Evolutionary conservation across 768 basidiomycete species (phyloP).

Genomic region (Russula compacta): DNA sequence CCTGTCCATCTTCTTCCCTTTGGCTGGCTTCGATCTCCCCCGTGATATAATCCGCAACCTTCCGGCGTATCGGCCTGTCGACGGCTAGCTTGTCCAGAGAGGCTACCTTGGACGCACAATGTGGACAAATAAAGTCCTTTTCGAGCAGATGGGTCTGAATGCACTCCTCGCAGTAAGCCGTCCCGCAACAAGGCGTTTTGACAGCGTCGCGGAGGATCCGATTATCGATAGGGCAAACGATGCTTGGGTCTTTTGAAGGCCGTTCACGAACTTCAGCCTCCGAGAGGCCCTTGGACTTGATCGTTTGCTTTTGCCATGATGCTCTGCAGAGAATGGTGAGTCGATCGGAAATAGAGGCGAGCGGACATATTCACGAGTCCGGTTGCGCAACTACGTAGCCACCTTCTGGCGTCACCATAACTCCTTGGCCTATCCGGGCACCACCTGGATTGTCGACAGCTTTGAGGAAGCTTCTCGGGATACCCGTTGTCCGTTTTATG

Average conservation of each 20-base stretch:
- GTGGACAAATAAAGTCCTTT: conserved; percentile 90
- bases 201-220: conserved; percentile 91
- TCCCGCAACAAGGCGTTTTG: conserved; percentile 91
- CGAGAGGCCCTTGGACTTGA: conserved; percentile 70
- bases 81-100: conserved; percentile 79
- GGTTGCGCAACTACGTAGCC: conserved; percentile 97
- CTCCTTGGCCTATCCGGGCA: conserved; percentile 66
- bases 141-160: conserved; percentile 91
- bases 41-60: conserved; percentile 76
- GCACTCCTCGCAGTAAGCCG: conserved; percentile 92
- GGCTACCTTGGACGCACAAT: conserved; percentile 79
- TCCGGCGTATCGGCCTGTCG: conserved; percentile 73
- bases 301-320: conserved; percentile 91
- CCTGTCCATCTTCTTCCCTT: conserved; percentile 38
- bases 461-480: conserved; percentile 95
- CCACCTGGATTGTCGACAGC: conserved; percentile 81
- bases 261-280: conserved; percentile 85
- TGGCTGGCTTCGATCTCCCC: conserved; percentile 70
- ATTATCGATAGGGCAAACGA: conserved; percentile 87
- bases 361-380: conserved; percentile 62
- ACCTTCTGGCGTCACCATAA: conserved; percentile 99
- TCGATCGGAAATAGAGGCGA: background rate
- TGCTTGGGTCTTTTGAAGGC: conserved; percentile 63
- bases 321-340: conserved; percentile 39
- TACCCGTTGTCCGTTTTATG: conserved; percentile 97